A percentile compares a stretch with the other conserved stretches of the same genome.
Conservation (phyloP, 495 filamentous ascomycete genomes). For the Massariosphaeria phaeospora region DNA sequence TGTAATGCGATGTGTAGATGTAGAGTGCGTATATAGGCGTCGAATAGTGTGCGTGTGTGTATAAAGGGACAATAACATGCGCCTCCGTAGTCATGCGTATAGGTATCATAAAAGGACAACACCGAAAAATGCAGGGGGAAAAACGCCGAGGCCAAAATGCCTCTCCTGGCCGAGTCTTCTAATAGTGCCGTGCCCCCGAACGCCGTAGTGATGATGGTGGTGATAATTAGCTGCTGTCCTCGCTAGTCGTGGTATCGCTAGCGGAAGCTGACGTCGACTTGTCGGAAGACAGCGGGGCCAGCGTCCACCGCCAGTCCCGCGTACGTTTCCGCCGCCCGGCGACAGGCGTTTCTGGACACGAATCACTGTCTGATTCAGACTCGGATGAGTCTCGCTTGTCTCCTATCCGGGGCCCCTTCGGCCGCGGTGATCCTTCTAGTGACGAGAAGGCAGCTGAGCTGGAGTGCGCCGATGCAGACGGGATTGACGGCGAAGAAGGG, state of each 20-base stretch:
- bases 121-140: slow-evolving; percentile 21
- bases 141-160: slow-evolving; percentile 12
- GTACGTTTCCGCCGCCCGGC: slow-evolving; percentile 49
- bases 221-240: slow-evolving; percentile 26
- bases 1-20: too few relatives aligned
- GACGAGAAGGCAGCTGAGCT: slow-evolving; percentile 17
- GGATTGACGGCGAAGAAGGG: slow-evolving; percentile 7
- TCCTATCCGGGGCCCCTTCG: slow-evolving; percentile 29
- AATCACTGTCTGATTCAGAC: slow-evolving; percentile 44
- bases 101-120: slow-evolving; percentile 31
- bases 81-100: slow-evolving; percentile 1
- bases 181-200: slow-evolving; percentile 14
- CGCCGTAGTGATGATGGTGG: slow-evolving; percentile 5
- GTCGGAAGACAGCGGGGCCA: slow-evolving; percentile 42
- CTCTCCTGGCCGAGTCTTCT: background rate
- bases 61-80: too few relatives aligned
- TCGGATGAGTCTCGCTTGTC: slow-evolving; percentile 47
- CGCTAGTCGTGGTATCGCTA: slow-evolving; percentile 21
- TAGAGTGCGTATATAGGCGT: too few relatives aligned
- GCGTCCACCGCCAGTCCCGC: slow-evolving; percentile 56
- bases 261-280: slow-evolving; percentile 13
- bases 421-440: slow-evolving; percentile 18
- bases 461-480: slow-evolving; percentile 11
- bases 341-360: slow-evolving; percentile 49
- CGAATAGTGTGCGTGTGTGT: too few relatives aligned